phyloP scores from a whole-genome alignment of 169 alveolate species.

The Plasmodium malariae region DNA sequence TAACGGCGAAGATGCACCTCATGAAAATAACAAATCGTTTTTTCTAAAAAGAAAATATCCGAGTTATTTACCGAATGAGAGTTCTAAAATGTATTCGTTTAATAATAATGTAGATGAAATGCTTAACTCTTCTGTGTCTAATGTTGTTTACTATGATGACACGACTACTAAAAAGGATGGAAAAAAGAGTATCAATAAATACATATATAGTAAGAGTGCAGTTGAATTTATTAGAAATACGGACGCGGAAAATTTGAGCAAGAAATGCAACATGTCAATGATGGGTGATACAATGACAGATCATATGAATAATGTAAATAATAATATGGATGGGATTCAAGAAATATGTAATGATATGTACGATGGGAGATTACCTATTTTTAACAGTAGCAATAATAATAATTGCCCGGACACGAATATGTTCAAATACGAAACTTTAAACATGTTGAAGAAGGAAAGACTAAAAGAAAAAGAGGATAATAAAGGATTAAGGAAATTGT shows the following conservation, averaged over 20 bases:
- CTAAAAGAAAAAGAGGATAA: neutral
- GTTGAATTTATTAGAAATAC: neutral
- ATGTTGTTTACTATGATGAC: neutral
- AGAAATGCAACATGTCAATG: neutral
- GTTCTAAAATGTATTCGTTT: neutral
- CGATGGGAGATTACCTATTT: too few species aligned
- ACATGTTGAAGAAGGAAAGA: constrained; percentile 12
- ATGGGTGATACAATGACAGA: neutral
- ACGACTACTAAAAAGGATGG: neutral
- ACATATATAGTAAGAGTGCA: constrained; percentile 10
- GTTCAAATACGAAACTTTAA: neutral
- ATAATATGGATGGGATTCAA: neutral
- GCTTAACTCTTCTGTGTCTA: neutral
- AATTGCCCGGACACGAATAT: neutral
- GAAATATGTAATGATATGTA: too few species aligned
- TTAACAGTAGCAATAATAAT: too few species aligned
- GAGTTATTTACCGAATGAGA: neutral
- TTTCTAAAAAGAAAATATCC: neutral
- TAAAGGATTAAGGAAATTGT: constrained; percentile 10
- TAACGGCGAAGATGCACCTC: neutral
- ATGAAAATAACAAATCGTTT: neutral
- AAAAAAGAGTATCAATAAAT: neutral
- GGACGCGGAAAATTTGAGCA: neutral
- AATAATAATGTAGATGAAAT: neutral
- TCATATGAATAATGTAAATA: neutral